These are phyloP conservation scores for Pisolithus marmoratus DNA, from an alignment of 768 basidiomycete genomes.

Conservation along the genomic window DNA sequence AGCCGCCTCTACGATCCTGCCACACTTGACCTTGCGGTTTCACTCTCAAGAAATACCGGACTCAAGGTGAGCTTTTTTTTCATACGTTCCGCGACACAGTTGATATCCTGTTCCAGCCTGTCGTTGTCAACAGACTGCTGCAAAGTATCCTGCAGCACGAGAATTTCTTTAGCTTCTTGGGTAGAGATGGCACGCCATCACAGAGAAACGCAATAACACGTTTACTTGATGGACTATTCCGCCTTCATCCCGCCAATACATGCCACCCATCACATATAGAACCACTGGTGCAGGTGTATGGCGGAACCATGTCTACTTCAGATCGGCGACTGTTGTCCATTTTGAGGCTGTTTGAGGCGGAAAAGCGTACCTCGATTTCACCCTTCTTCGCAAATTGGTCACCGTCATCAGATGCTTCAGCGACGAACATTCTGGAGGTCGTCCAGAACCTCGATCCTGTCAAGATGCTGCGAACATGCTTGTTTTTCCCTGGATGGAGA, in stretches of 20 bases:
- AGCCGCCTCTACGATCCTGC: constrained; percentile 42
- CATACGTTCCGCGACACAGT: not conserved
- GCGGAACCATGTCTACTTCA: constrained; percentile 58
- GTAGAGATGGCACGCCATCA: constrained; percentile 14
- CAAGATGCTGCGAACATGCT: constrained; percentile 63
- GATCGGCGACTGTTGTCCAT: constrained; percentile 70
- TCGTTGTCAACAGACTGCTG: constrained; percentile 65
- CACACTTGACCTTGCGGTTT: constrained; percentile 40
- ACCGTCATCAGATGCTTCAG: constrained; percentile 34
- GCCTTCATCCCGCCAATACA: constrained; percentile 72
- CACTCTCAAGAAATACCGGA: constrained; percentile 34
- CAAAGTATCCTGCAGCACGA: constrained; percentile 72
- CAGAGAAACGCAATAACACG: constrained; percentile 44
- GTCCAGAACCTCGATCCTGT: constrained; percentile 66
- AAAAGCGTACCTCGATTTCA: constrained; percentile 60
- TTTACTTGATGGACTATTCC: constrained; percentile 65
- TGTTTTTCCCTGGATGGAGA: constrained; percentile 66
- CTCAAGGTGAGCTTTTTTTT: constrained; percentile 53
- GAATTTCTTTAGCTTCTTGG: constrained; percentile 48
- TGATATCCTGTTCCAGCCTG: constrained; percentile 40
- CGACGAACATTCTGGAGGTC: constrained; percentile 53
- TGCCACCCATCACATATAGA: constrained; percentile 83
- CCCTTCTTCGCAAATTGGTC: constrained; percentile 68
- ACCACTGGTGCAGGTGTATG: constrained; percentile 69
- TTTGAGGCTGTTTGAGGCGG: constrained; percentile 71